These are phyloP conservation scores for Melanopsichium pennsylvanicum DNA, from an alignment of 1,284 basidiomycete genomes.

Conservation along the genomic window DNA sequence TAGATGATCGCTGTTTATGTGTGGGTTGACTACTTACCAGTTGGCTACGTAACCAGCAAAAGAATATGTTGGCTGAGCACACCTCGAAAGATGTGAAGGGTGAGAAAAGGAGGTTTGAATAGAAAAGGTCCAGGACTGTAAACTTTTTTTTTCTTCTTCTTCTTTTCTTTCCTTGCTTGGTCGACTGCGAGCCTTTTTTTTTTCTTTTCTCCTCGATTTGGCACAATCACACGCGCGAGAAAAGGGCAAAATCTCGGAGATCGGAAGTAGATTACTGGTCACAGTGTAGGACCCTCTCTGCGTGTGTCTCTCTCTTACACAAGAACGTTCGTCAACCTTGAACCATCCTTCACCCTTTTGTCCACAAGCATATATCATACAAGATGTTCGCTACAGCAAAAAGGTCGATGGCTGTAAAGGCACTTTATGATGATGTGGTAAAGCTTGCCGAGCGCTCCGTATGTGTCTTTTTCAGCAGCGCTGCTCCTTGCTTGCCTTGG, in stretches of 20 bases:
- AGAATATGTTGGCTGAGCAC: background rate
- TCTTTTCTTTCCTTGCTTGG: too few species aligned
- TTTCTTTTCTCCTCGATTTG: background rate
- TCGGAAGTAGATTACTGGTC: constrained; percentile 17
- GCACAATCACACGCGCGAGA: constrained; percentile 13
- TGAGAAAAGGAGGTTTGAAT: background rate
- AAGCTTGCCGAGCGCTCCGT: constrained; percentile 30
- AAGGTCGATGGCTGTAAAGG: constrained; percentile 22
- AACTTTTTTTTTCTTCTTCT: too few species aligned
- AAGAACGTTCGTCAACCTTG: background rate
- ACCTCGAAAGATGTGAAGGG: background rate
- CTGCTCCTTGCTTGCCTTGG: too few species aligned
- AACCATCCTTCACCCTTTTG: background rate
- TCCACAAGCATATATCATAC: background rate
- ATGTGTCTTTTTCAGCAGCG: background rate
- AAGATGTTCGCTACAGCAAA: constrained; percentile 29
- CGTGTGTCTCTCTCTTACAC: background rate
- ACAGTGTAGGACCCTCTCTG: background rate
- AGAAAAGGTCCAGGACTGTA: too few species aligned
- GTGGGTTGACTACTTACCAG: too few species aligned
- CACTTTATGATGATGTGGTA: constrained; percentile 29
- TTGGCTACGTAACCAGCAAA: background rate
- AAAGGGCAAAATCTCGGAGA: constrained; percentile 13
- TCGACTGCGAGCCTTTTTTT: background rate
- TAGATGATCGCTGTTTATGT: too few species aligned